A percentile compares a stretch with the other conserved stretches of the same genome.
phyloP scores from a whole-genome alignment of 23 red algal species.

The Gracilariopsis chorda region DNA sequence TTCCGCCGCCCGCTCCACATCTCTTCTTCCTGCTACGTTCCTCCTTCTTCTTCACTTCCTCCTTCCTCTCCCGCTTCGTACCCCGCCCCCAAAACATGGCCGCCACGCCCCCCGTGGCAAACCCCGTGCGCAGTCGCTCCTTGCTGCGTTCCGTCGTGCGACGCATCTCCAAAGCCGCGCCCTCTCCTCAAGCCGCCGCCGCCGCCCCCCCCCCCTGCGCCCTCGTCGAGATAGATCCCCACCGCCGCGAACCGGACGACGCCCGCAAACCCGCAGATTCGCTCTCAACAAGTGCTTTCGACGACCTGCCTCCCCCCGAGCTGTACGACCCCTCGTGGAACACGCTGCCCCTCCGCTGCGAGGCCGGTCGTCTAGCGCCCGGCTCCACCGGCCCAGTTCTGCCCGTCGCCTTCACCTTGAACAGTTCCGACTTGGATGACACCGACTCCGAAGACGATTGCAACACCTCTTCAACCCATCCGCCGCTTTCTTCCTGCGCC shows the following conservation, averaged over 20 bases:
- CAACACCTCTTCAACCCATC: background rate
- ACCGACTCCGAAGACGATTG: background rate
- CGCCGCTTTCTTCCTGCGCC: background rate
- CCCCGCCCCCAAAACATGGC: background rate
- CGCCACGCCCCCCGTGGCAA: background rate
- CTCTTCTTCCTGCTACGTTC: background rate
- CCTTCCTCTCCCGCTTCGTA: background rate
- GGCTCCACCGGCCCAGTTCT: conserved; percentile 4
- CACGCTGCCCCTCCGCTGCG: background rate
- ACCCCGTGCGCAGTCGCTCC: background rate
- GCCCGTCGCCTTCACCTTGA: conserved; percentile 8
- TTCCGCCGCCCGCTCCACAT: background rate
- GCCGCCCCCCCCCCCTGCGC: background rate
- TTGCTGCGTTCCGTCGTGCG: conserved; percentile 6
- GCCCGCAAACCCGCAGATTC: background rate
- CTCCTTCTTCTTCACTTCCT: background rate
- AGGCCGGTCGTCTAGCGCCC: conserved; percentile 8
- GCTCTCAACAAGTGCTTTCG: background rate
- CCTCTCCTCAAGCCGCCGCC: background rate
- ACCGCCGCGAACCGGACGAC: background rate
- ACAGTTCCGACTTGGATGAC: conserved; percentile 18
- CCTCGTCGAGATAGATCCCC: background rate
- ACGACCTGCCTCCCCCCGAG: conserved; percentile 11
- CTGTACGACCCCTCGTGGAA: conserved; percentile 23
- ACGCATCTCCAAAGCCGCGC: background rate